phyloP scores from a whole-genome alignment of 2,329 filamentous ascomycete genomes.

The Septoria petroselini region DNA sequence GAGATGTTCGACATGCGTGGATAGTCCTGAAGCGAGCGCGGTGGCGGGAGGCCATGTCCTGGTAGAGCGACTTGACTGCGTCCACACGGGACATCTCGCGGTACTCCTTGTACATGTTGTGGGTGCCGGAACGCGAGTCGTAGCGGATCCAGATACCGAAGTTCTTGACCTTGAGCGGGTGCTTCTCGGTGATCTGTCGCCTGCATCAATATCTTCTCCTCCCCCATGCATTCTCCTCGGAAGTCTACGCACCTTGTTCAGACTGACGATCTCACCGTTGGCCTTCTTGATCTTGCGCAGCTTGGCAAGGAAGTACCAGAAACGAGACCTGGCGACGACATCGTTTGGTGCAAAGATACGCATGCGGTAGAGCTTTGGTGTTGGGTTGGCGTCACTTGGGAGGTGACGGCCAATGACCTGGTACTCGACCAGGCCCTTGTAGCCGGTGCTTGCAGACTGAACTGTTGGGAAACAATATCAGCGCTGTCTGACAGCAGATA shows the following conservation, averaged over 20 bases:
- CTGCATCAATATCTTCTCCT: conserved; percentile 15
- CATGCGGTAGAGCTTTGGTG: conserved; percentile 99
- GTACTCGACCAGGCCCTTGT: conserved; percentile 86
- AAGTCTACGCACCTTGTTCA: conserved; percentile 74
- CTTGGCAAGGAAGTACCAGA: conserved; percentile 99
- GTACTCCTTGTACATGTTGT: conserved; percentile 99
- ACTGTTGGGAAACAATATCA: conserved; percentile 56
- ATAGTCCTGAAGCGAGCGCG: conserved; percentile 96
- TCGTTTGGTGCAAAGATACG: conserved; percentile 98
- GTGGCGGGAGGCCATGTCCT: conserved; percentile 99
- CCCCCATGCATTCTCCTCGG: background rate
- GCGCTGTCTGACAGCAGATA: conserved; percentile 13
- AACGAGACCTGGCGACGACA: conserved; percentile 98
- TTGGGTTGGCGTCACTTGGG: conserved; percentile 95
- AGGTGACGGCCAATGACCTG: conserved; percentile 99
- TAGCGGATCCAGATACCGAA: conserved; percentile 99
- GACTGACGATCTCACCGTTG: conserved; percentile 96
- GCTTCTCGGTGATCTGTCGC: conserved; percentile 91
- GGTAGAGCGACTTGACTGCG: conserved; percentile 95
- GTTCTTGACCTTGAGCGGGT: conserved; percentile 99
- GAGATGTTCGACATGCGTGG: conserved; percentile 65
- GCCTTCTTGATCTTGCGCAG: conserved; percentile 99
- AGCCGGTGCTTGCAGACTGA: conserved; percentile 45
- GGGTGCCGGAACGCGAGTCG: conserved; percentile 98
- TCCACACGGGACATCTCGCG: conserved; percentile 95